phyloP scores from a whole-genome alignment of 2,329 filamentous ascomycete genomes.

The Alternaria solani region DNA sequence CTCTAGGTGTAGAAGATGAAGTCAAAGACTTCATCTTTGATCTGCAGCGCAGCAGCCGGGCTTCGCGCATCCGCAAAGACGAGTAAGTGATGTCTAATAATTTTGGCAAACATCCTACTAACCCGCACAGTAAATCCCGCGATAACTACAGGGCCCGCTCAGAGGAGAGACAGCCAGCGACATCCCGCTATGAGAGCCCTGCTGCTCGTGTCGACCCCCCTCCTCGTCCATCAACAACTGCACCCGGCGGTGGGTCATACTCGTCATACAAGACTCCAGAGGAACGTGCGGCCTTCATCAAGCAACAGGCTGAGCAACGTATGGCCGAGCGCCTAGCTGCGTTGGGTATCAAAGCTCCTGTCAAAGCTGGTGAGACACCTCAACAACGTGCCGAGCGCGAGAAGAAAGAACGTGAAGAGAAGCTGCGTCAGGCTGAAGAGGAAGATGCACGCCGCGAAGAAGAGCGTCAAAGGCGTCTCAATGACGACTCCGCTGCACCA shows the following conservation, averaged over 20 bases:
- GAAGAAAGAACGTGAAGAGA: conserved; percentile 83
- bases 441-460: conserved; percentile 89
- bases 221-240: conserved; percentile 63
- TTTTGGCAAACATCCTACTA: conserved; percentile 13
- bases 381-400: conserved; percentile 89
- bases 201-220: conserved; percentile 56
- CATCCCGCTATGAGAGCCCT: conserved; percentile 61
- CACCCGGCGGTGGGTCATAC: conserved; percentile 71
- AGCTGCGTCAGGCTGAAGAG: conserved; percentile 87
- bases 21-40: conserved; percentile 98
- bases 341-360: conserved; percentile 84
- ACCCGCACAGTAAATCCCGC: conserved; percentile 34
- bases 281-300: conserved; percentile 93
- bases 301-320: conserved; percentile 93
- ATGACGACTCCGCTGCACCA: conserved; percentile 74
- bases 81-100: conserved; percentile 55
- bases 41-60: conserved; percentile 83
- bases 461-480: conserved; percentile 83
- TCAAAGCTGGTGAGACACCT: conserved; percentile 79
- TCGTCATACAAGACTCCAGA: conserved; percentile 88
- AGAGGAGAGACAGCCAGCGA: conserved; percentile 45
- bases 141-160: conserved; percentile 47
- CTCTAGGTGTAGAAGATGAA: conserved; percentile 92
- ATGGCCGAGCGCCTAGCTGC: conserved; percentile 97
- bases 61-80: conserved; percentile 72